These are phyloP conservation scores for Madurella mycetomatis DNA, from an alignment of 2,329 filamentous ascomycete species.

Conservation along the genomic window DNA sequence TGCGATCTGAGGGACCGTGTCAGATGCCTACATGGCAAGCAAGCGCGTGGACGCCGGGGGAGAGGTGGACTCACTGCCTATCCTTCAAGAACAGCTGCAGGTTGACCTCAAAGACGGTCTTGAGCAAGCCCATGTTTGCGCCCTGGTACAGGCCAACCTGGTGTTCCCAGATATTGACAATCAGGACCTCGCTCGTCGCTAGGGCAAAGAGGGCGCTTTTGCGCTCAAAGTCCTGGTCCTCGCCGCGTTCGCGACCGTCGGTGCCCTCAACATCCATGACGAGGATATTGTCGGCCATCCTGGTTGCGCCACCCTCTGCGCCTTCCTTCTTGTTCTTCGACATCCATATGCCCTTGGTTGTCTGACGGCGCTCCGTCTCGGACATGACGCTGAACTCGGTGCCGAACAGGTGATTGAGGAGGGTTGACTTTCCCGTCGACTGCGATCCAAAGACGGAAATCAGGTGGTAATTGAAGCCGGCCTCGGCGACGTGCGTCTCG, in stretches of 20 bases:
- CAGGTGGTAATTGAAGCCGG: conserved; percentile 98
- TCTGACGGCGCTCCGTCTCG: conserved; percentile 88
- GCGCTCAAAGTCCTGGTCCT: conserved; percentile 98
- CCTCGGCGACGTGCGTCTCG: conserved; percentile 72
- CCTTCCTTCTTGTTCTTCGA: conserved; percentile 81
- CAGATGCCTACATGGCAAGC: neutral
- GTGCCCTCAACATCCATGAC: conserved; percentile 99
- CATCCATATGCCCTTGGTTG: conserved; percentile 99
- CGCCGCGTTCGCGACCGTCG: conserved; percentile 89
- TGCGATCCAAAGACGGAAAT: conserved; percentile 99
- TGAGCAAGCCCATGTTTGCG: conserved; percentile 96
- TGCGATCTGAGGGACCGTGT: conserved; percentile 56
- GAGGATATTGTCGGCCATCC: conserved; percentile 95
- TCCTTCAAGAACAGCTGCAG: conserved; percentile 95
- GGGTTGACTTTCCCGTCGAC: conserved; percentile 95
- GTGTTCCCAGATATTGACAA: conserved; percentile 99
- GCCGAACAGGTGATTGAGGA: conserved; percentile 92
- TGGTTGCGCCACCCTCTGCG: conserved; percentile 40
- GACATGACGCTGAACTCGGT: conserved; percentile 98
- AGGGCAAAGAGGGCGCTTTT: conserved; percentile 97
- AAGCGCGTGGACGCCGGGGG: neutral
- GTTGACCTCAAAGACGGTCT: conserved; percentile 99
- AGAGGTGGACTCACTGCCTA: conserved; percentile 60
- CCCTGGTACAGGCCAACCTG: conserved; percentile 97
- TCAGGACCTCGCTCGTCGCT: conserved; percentile 94